Evolutionary conservation across 169 alveolate genomes (phyloP).

Genomic region (Plasmodium inui): DNA sequence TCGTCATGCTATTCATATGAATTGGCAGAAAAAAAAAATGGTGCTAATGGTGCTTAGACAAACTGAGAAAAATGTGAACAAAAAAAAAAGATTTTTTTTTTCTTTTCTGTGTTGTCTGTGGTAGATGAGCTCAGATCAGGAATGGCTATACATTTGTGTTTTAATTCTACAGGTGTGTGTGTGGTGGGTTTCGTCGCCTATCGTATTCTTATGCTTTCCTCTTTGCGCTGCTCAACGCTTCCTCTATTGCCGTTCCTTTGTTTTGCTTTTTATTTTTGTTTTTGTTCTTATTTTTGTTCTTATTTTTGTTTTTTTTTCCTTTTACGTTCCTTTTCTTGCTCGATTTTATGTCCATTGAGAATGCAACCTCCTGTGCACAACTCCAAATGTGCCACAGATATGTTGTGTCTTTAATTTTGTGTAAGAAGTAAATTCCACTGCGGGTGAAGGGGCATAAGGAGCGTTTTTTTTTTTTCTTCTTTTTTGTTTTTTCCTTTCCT

Average conservation of each 20-base stretch:
- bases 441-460: not conserved
- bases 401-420: not conserved
- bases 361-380: conserved; percentile 41
- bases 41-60: not conserved
- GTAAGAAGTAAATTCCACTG: not conserved
- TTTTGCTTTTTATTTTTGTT: not conserved
- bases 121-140: not conserved
- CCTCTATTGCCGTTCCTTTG: not conserved
- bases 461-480: not conserved
- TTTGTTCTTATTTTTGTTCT: not conserved
- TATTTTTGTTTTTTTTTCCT: not conserved
- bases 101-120: not conserved
- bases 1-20: conserved; percentile 42
- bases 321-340: not conserved
- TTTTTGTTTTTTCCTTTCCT: not conserved
- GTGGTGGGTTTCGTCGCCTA: not conserved
- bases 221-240: not conserved
- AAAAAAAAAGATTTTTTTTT: not conserved
- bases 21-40: conserved; percentile 6
- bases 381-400: conserved; percentile 18
- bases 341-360: not conserved
- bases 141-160: not conserved
- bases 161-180: not conserved
- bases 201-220: not conserved
- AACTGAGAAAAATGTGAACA: not conserved